Evolutionary conservation across 257 asterid species (phyloP).

Genomic region (Nicotiana obtusifolia): DNA sequence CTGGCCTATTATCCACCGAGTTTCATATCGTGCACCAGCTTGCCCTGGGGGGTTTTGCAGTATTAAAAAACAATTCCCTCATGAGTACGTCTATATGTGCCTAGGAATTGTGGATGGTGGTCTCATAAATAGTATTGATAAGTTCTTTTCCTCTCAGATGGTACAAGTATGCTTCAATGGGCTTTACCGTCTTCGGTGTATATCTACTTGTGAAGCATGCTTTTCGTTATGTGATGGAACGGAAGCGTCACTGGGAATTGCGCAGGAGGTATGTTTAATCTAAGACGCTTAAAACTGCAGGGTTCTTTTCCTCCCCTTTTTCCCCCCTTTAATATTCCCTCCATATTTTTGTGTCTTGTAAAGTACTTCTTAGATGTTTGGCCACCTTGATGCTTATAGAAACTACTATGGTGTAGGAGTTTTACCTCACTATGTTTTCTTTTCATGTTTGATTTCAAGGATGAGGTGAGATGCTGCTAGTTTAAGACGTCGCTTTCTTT

Average conservation of each 20-base stretch:
- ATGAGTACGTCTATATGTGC: not conserved
- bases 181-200: constrained; percentile 68
- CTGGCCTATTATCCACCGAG: too few species aligned
- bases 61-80: not conserved
- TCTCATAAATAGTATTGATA: not conserved
- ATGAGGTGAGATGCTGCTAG: not conserved
- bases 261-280: constrained; percentile 52
- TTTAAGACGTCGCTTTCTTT: not conserved
- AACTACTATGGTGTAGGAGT: not conserved
- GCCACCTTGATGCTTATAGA: not conserved
- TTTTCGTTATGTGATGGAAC: constrained; percentile 63
- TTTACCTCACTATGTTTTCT: not conserved
- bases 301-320: not conserved
- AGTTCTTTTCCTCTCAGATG: constrained; percentile 47
- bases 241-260: constrained; percentile 85
- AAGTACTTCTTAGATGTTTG: not conserved
- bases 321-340: not conserved
- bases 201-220: constrained; percentile 78
- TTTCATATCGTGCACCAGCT: too few species aligned
- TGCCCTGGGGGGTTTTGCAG: too few species aligned
- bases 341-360: not conserved
- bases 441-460: constrained; percentile 1
- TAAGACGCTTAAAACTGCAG: not conserved
- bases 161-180: constrained; percentile 87
- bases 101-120: not conserved